Conservation (phyloP, 805 yeast species). For the Schizosaccharomyces octosporus region DNA sequence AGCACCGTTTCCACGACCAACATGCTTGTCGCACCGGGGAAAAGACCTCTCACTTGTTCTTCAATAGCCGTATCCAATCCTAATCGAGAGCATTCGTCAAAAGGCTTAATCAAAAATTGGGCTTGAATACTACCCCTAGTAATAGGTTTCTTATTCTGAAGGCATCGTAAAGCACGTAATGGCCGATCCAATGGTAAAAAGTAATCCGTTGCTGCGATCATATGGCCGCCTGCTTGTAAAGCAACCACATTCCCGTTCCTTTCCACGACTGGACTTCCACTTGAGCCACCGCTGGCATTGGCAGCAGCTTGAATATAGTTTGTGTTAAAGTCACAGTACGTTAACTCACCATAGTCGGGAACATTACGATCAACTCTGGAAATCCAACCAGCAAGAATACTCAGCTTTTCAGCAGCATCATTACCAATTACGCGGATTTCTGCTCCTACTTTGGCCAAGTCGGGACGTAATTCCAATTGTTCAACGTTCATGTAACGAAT, state of each 20-base stretch:
- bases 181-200: slow-evolving; percentile 72
- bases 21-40: slow-evolving; percentile 56
- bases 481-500: slow-evolving; percentile 52
- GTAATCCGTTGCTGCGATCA: slow-evolving; percentile 81
- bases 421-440: slow-evolving; percentile 90
- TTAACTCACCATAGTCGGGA: slow-evolving; percentile 70
- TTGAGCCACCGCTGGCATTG: slow-evolving; percentile 82
- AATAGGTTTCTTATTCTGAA: slow-evolving; percentile 33
- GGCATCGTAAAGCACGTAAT: slow-evolving; percentile 50
- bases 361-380: slow-evolving; percentile 73
- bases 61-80: slow-evolving; percentile 63
- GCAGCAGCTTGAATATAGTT: slow-evolving; percentile 93
- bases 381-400: slow-evolving; percentile 69
- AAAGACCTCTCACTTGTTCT: slow-evolving; percentile 34
- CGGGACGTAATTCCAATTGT: slow-evolving; percentile 49
- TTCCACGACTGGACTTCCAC: slow-evolving; percentile 90
- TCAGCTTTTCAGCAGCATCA: slow-evolving; percentile 83
- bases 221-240: slow-evolving; percentile 78
- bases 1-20: slow-evolving; percentile 60
- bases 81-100: slow-evolving; percentile 68
- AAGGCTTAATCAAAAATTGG: slow-evolving; percentile 61
- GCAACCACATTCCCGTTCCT: slow-evolving; percentile 74
- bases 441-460: slow-evolving; percentile 48
- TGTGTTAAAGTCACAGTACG: slow-evolving; percentile 81
- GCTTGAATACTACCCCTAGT: slow-evolving; percentile 83